phyloP scores from a whole-genome alignment of 2,329 filamentous ascomycete species.

The Penicillium aurantiogriseum region DNA sequence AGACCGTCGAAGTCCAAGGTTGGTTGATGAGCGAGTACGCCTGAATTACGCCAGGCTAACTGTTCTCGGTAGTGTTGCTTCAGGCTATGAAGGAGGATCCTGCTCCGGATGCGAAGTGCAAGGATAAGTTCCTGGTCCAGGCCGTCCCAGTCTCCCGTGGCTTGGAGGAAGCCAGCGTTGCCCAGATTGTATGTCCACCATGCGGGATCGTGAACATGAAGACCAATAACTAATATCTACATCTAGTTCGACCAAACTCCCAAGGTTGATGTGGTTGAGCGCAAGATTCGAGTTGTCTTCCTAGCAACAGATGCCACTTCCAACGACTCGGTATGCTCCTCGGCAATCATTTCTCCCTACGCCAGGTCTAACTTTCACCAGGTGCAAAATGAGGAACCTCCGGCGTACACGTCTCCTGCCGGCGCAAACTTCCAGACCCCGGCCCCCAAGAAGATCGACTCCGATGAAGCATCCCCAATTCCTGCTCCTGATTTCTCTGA shows the following conservation, averaged over 20 bases:
- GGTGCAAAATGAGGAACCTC: slow-evolving; percentile 47
- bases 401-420: slow-evolving; percentile 57
- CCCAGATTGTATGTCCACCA: slow-evolving; percentile 66
- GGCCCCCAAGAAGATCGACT: slow-evolving; percentile 41
- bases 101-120: slow-evolving; percentile 79
- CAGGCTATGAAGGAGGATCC: slow-evolving; percentile 98
- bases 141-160: slow-evolving; percentile 80
- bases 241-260: slow-evolving; percentile 70
- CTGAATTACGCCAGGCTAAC: slow-evolving; percentile 22
- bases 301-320: slow-evolving; percentile 60
- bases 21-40: slow-evolving; percentile 25
- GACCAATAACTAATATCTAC: slow-evolving; percentile 17
- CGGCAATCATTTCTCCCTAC: neutral
- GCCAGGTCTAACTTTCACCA: slow-evolving; percentile 16
- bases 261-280: slow-evolving; percentile 80
- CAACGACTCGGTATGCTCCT: slow-evolving; percentile 39
- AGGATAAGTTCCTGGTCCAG: slow-evolving; percentile 97
- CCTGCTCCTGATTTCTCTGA: slow-evolving; percentile 38
- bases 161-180: slow-evolving; percentile 77
- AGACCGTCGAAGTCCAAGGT: slow-evolving; percentile 92
- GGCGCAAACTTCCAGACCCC: slow-evolving; percentile 50
- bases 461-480: slow-evolving; percentile 33
- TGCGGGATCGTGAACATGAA: slow-evolving; percentile 6
- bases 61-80: slow-evolving; percentile 67
- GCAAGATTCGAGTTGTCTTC: slow-evolving; percentile 92